Percentiles rank a stretch among this genome's conserved stretches.
phyloP scores from a whole-genome alignment of 768 basidiomycete species.

The Podaxis pistillaris region DNA sequence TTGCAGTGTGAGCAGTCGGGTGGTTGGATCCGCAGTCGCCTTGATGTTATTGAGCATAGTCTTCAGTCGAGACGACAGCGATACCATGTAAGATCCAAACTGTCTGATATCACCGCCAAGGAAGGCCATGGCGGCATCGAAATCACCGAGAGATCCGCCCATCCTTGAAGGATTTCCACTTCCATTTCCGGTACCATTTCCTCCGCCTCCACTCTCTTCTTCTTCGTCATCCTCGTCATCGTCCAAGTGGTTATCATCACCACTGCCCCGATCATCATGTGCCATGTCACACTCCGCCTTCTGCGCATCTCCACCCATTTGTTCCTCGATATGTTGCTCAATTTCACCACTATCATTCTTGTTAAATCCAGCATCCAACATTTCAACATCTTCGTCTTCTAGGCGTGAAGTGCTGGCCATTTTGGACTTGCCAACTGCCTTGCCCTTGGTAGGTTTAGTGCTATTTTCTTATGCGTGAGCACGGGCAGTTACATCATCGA shows the following conservation, averaged over 20 bases:
- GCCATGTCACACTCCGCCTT: constrained; percentile 22
- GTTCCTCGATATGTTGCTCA: constrained; percentile 43
- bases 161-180: constrained; percentile 34
- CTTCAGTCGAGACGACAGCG: constrained; percentile 84
- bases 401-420: constrained; percentile 64
- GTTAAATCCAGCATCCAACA: constrained; percentile 65
- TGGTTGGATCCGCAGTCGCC: constrained; percentile 77
- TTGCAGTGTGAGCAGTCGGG: constrained; percentile 85
- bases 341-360: constrained; percentile 44
- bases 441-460: constrained; percentile 59
- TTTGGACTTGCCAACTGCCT: constrained; percentile 57
- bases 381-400: constrained; percentile 74
- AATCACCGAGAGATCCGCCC: constrained; percentile 46
- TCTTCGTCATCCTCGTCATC: constrained; percentile 46
- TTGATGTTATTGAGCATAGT: constrained; percentile 89
- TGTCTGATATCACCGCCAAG: constrained; percentile 83
- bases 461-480: constrained; percentile 16
- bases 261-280: constrained; percentile 28
- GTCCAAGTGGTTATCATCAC: constrained; percentile 40
- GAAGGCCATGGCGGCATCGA: constrained; percentile 76
- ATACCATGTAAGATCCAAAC: constrained; percentile 91
- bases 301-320: constrained; percentile 33
- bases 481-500: constrained; percentile 8
- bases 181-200: constrained; percentile 35
- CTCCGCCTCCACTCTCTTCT: constrained; percentile 44